Base-by-base conservation (phyloP, 768 basidiomycete genomes). In the Tricholomella constricta region DNA sequence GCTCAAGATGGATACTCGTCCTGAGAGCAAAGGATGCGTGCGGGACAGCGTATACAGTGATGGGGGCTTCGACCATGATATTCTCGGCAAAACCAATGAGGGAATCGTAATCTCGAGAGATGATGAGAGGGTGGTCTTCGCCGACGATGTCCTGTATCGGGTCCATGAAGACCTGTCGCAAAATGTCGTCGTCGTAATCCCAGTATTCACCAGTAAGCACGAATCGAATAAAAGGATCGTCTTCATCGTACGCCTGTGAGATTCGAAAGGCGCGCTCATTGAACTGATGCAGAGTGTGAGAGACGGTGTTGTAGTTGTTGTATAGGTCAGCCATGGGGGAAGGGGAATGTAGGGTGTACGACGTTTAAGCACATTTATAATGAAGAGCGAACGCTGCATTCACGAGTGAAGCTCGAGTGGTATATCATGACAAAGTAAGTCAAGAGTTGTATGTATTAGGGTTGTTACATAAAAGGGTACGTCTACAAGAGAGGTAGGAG, bases 31-130 rank as follows among this genome's bases (percentile, higher is more conserved):
- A 43, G 2, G 41, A 45, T 1, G 47, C 34, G 23, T 61, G 48
- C 1, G 52, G 49, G 2, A 48, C 15, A 7, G 50, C 20, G n/a
- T n/a, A 56, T 1, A 58, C 17, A 5, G 46, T 35, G 8, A 64
- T 45, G 0, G 54, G 20, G 17, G 20, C 17, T 1, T 41, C 8
- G 2, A 62, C 45, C 5, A 56, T 15, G 27, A 65, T 58, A 9
- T 52, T 25, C 14, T 37, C 12, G 1, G 50, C 11, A 8, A 65
- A 48, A 3, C 62, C 60, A 0, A 62, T 40, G 9, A 55, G 29
- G 12, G 66, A 67, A 34, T 65, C 63, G 37, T 53, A 62, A 29
- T 67, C 66, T 0, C 58, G 49, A 2, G 50, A 27, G 5, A 62
- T 29, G 1, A 20, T 31, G 20, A 58, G 17, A 2, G 26, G 37